Base-by-base conservation (phyloP, 2,329 filamentous ascomycete genomes). In the Xylaria sp. region DNA sequence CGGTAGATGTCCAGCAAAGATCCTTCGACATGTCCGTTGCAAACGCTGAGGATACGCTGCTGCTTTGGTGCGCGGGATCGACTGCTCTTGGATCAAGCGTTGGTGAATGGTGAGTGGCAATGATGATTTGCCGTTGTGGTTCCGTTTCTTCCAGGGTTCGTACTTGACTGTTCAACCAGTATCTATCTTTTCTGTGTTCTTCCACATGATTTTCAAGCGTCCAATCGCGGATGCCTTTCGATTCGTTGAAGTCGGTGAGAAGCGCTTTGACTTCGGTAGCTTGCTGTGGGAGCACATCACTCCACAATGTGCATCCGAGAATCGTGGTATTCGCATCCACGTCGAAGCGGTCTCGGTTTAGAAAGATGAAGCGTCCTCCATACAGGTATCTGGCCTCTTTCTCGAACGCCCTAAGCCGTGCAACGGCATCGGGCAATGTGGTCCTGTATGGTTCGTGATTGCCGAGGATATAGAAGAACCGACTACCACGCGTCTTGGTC, bases 381-480 rank as follows among this genome's bases (percentile, higher is more conserved):
- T 60, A 59, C 13, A 46, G 25, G 25, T 39, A 20, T 60, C 45
- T 59, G 28, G 62, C 62, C 55, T 65, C 56, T 46, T 46, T 25
- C 36, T 65, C 55, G 46, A 65, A 65, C 45, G 62, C 55, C 62
- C 62, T 65, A 45, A 65, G 62, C 46, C 62, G 55, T 36, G 20
- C 36, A 41, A 65, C 36, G 36, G 62, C 62, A 60, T 55, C 46
- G 28, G 55, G 20, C 36, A 65, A 59, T 30, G 62, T 65, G n/a
- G 39, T 60, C 56, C 36, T 28, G 56, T 65, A 65, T 43, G 55
- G 46, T 25, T 65, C 62, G 62, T 65, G 62, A 55, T 65, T 65
- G 45, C 62, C 62, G 25, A 65, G 45, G 18, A 65, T 32, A 59
- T 65, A 65, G 36, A 65, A 65, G 56, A 65, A 65, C 62, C 62